These are phyloP conservation scores for Dictyostelium firmibasis DNA, from an alignment of 78 protist species.

Conservation along the genomic window DNA sequence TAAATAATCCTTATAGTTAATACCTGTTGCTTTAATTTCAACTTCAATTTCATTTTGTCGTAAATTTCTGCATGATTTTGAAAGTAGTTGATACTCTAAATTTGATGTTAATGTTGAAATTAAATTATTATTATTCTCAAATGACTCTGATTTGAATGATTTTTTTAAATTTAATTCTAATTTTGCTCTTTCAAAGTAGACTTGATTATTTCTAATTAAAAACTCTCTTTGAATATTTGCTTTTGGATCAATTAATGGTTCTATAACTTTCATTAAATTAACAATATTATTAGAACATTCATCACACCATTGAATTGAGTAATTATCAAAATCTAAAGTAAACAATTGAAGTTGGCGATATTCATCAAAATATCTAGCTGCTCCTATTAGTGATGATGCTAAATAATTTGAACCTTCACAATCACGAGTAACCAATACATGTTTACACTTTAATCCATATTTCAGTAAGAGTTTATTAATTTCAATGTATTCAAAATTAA, in stretches of 20 bases:
- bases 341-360: not conserved
- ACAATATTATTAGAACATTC: not conserved
- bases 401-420: not conserved
- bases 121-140: not conserved
- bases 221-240: not conserved
- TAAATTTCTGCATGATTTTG: not conserved
- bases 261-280: not conserved
- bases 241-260: not conserved
- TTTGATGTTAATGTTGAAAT: not conserved
- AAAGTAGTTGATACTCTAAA: not conserved
- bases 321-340: not conserved
- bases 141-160: not conserved
- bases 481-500: slow-evolving; percentile 29
- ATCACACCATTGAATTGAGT: not conserved
- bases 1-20: slow-evolving; percentile 50
- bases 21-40: slow-evolving; percentile 48
- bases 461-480: slow-evolving; percentile 21
- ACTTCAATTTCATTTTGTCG: slow-evolving; percentile 33
- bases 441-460: not conserved
- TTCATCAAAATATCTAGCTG: slow-evolving; percentile 13
- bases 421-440: not conserved
- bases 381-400: not conserved
- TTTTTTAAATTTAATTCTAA: not conserved
- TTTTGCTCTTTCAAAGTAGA: slow-evolving; percentile 2
- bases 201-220: not conserved